Conservation (phyloP, 1,284 basidiomycete genomes). For the Lignosus rhinocerotis region DNA sequence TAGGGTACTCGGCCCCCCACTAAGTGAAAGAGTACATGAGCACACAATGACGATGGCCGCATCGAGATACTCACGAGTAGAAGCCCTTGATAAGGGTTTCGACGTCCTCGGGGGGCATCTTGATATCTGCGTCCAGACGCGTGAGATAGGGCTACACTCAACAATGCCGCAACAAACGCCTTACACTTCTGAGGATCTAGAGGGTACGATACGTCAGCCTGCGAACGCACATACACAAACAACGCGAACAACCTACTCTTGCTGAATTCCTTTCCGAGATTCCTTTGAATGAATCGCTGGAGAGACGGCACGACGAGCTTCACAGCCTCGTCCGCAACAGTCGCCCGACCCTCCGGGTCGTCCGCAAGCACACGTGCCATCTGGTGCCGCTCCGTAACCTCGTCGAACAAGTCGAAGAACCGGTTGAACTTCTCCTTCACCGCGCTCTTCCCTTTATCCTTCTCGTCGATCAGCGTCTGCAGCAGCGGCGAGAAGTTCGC, state of each 20-base stretch:
- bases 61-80: slow-evolving; percentile 36
- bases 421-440: slow-evolving; percentile 79
- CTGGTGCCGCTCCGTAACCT: slow-evolving; percentile 71
- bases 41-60: background rate
- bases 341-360: slow-evolving; percentile 56
- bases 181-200: slow-evolving; percentile 80
- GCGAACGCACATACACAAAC: background rate
- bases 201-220: background rate
- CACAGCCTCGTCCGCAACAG: slow-evolving; percentile 68
- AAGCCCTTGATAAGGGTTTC: slow-evolving; percentile 68
- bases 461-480: slow-evolving; percentile 69
- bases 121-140: slow-evolving; percentile 59
- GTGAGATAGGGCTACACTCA: slow-evolving; percentile 3
- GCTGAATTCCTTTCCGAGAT: slow-evolving; percentile 78
- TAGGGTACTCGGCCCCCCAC: slow-evolving; percentile 8
- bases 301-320: slow-evolving; percentile 74
- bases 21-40: background rate
- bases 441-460: slow-evolving; percentile 59
- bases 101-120: slow-evolving; percentile 72
- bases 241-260: slow-evolving; percentile 59
- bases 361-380: slow-evolving; percentile 70
- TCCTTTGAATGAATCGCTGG: slow-evolving; percentile 70
- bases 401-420: slow-evolving; percentile 77
- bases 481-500: slow-evolving; percentile 76
- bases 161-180: slow-evolving; percentile 28